Conservation (phyloP, 805 yeast species). For the Zygotorulaspora danielsina region DNA sequence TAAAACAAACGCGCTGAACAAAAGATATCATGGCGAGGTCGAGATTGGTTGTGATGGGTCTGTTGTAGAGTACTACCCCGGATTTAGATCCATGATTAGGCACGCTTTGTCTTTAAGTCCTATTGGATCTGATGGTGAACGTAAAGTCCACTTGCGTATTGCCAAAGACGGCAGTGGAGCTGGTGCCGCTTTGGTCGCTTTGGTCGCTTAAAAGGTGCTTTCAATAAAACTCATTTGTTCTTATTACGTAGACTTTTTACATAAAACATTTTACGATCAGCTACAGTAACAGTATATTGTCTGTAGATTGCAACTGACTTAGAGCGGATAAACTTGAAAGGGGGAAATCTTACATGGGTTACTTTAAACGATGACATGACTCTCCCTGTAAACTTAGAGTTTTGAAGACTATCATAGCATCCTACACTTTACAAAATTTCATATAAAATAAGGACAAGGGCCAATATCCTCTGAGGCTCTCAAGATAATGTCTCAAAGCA, state of each 20-base stretch:
- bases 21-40: constrained; percentile 59
- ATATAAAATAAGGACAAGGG: too few relatives aligned
- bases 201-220: constrained; percentile 30
- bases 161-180: constrained; percentile 97
- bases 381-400: too few relatives aligned
- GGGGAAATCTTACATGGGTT: too few relatives aligned
- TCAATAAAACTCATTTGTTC: neutral
- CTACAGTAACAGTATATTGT: too few relatives aligned
- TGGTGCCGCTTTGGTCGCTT: constrained; percentile 94
- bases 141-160: constrained; percentile 69
- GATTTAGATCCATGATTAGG: constrained; percentile 72
- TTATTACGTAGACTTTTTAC: neutral
- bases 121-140: constrained; percentile 69
- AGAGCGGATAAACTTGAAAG: too few relatives aligned
- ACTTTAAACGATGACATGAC: too few relatives aligned
- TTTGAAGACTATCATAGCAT: too few relatives aligned
- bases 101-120: constrained; percentile 70
- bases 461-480: too few relatives aligned
- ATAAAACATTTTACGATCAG: too few relatives aligned
- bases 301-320: too few relatives aligned
- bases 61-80: constrained; percentile 89
- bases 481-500: too few relatives aligned
- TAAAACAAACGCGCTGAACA: constrained; percentile 60
- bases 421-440: too few relatives aligned
- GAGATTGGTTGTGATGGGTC: constrained; percentile 97